These are phyloP conservation scores for Mariannaea sp. DNA, from an alignment of 2,329 filamentous ascomycete genomes.

Conservation along the genomic window DNA sequence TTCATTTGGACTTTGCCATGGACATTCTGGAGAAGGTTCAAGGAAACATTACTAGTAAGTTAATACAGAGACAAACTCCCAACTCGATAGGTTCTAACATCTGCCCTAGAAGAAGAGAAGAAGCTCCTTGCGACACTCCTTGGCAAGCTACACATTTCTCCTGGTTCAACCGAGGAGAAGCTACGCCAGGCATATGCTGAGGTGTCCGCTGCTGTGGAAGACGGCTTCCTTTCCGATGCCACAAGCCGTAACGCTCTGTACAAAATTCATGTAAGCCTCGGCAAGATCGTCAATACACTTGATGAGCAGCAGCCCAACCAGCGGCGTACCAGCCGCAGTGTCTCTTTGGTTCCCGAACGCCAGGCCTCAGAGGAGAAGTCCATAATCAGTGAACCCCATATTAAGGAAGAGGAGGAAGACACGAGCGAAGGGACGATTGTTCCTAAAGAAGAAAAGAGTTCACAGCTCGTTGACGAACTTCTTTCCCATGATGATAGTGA, in stretches of 20 bases:
- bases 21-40: constrained; percentile 78
- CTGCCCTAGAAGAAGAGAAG: constrained; percentile 74
- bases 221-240: constrained; percentile 62
- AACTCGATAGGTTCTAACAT: constrained; percentile 37
- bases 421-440: constrained; percentile 43
- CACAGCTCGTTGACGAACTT: constrained; percentile 47
- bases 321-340: constrained; percentile 51
- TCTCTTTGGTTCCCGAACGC: constrained; percentile 45
- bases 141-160: constrained; percentile 79
- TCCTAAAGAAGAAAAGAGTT: constrained; percentile 41
- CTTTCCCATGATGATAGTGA: constrained; percentile 49
- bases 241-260: constrained; percentile 67
- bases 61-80: background rate
- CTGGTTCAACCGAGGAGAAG: constrained; percentile 64
- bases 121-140: constrained; percentile 79
- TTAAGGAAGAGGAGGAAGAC: constrained; percentile 56
- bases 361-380: constrained; percentile 46
- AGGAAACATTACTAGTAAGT: constrained; percentile 69
- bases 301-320: constrained; percentile 49
- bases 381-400: constrained; percentile 48
- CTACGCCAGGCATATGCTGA: constrained; percentile 62
- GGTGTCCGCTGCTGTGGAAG: constrained; percentile 66
- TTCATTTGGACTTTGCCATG: constrained; percentile 78
- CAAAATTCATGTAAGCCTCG: constrained; percentile 69
- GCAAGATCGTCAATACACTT: constrained; percentile 68